A percentile compares a stretch with the other conserved stretches of the same genome.
Conservation (phyloP, 257 asterid genomes). For the Catharanthus roseus region DNA sequence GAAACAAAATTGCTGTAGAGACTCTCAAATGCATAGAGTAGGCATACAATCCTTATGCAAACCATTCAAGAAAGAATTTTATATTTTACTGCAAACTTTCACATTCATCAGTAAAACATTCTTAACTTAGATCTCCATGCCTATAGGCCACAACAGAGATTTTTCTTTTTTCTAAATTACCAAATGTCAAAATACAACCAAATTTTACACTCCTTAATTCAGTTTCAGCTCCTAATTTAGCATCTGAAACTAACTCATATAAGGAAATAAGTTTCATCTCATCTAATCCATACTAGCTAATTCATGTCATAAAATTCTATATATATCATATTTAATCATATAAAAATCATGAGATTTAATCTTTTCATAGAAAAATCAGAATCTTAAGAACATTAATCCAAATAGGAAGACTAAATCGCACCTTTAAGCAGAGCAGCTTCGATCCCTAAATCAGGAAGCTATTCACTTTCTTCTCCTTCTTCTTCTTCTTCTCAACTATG, state of each 20-base stretch:
- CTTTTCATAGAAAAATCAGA: neutral
- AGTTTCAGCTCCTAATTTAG: neutral
- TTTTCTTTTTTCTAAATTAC: neutral
- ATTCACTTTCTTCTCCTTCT: constrained; percentile 8
- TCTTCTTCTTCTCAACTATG: too few species aligned
- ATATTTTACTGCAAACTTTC: too few species aligned
- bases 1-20: neutral
- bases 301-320: too few species aligned
- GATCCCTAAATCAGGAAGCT: neutral
- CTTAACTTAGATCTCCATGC: neutral
- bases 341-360: too few species aligned
- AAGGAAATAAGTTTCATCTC: neutral
- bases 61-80: neutral
- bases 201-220: neutral
- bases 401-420: neutral
- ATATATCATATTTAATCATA: neutral
- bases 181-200: neutral
- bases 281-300: neutral
- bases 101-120: neutral
- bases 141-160: too few species aligned
- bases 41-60: neutral
- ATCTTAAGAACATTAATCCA: neutral
- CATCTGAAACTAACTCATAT: neutral
- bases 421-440: neutral
- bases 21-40: neutral